Evolutionary conservation across 148 eudicot species (phyloP).

Genomic region (Spergularia marina): DNA sequence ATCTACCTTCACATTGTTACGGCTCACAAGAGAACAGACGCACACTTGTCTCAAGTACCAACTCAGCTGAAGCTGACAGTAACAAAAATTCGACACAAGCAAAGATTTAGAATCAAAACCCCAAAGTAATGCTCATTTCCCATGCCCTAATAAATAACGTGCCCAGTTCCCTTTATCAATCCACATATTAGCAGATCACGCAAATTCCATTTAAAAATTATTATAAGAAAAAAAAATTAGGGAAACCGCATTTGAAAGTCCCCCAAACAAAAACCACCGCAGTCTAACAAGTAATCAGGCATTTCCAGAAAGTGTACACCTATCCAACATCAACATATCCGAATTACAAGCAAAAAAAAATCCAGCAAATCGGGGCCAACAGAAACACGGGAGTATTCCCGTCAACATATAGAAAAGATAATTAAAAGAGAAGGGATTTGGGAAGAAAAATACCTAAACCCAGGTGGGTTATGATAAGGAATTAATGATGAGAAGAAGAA

Average conservation of each 20-base stretch:
- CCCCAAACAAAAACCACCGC: neutral
- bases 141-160: neutral
- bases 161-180: neutral
- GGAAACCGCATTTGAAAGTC: neutral
- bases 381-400: no score
- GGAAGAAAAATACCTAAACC: slow-evolving; percentile 3
- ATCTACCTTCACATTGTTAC: no score
- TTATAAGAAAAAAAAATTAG: no score
- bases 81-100: neutral
- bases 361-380: neutral
- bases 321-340: neutral
- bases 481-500: slow-evolving; percentile 48
- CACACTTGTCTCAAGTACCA: neutral
- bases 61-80: neutral
- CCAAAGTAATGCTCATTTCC: neutral
- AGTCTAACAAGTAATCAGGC: neutral
- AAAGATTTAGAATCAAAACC: neutral
- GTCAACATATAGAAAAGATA: neutral
- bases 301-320: neutral
- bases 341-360: neutral
- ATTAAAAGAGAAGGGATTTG: neutral
- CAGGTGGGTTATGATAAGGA: neutral
- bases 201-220: neutral
- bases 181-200: neutral
- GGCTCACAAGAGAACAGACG: neutral